Conservation (phyloP, 2,329 filamentous ascomycete genomes). For the Epichloe aotearoae region DNA sequence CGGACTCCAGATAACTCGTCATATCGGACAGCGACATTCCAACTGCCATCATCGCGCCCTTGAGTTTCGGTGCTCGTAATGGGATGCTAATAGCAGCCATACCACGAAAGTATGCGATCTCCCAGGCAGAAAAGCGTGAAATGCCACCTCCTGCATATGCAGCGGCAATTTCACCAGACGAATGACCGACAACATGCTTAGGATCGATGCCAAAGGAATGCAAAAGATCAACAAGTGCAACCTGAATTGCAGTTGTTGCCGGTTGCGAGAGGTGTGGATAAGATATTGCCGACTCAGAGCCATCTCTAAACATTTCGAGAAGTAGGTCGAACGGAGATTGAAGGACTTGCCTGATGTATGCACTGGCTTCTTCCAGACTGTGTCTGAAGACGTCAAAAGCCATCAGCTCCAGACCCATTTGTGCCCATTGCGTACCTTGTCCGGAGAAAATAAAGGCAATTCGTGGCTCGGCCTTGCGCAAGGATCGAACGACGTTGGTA, state of each 20-base stretch:
- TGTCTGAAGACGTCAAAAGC: conserved; percentile 27
- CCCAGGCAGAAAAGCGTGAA: conserved; percentile 24
- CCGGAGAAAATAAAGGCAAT: conserved; percentile 31
- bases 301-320: conserved; percentile 21
- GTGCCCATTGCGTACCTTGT: conserved; percentile 29
- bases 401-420: conserved; percentile 29
- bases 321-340: conserved; percentile 21
- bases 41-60: conserved; percentile 30
- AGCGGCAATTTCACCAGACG: conserved; percentile 34
- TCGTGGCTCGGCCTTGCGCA: conserved; percentile 14
- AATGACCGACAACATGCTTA: conserved; percentile 28
- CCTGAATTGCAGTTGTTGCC: conserved; percentile 27
- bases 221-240: conserved; percentile 29
- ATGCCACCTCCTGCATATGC: conserved; percentile 27
- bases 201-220: conserved; percentile 19
- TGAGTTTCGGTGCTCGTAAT: conserved; percentile 13
- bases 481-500: conserved; percentile 11
- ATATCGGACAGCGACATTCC: conserved; percentile 19
- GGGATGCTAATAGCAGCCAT: conserved; percentile 19
- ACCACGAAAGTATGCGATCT: conserved; percentile 29
- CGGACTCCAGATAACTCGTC: conserved; percentile 13
- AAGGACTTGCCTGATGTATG: conserved; percentile 18
- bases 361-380: conserved; percentile 22
- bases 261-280: conserved; percentile 26
- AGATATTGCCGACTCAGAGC: conserved; percentile 16